Evolutionary conservation across 345 rosid species (phyloP).

Genomic region (Hypericum perforatum): DNA sequence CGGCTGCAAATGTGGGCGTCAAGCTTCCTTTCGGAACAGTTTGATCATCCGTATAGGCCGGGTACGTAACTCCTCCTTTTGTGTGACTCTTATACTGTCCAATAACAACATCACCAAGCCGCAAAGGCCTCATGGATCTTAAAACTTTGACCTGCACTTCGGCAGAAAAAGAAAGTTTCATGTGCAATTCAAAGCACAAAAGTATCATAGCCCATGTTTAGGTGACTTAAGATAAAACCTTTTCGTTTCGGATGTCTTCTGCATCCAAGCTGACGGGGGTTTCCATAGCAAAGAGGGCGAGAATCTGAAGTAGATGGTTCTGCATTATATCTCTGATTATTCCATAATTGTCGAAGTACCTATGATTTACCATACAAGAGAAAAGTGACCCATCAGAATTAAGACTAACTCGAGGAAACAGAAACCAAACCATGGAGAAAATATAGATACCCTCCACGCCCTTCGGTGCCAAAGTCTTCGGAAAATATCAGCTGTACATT

Average conservation of each 20-base stretch:
- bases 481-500: constrained; percentile 91
- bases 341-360: constrained; percentile 93
- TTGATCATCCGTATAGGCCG: constrained; percentile 78
- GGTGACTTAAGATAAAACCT: constrained; percentile 34
- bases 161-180: constrained; percentile 3
- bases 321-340: constrained; percentile 98
- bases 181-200: neutral
- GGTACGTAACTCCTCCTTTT: constrained; percentile 69
- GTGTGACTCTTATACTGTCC: constrained; percentile 96
- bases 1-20: constrained; percentile 98
- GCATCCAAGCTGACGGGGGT: constrained; percentile 98
- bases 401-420: too few relatives aligned
- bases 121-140: constrained; percentile 86
- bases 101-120: constrained; percentile 61
- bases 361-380: constrained; percentile 15
- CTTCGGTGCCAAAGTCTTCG: constrained; percentile 98
- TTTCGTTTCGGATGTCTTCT: constrained; percentile 93
- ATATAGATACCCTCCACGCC: constrained; percentile 75
- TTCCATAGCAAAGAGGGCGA: constrained; percentile 98
- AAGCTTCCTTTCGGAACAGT: constrained; percentile 82
- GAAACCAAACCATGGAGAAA: too few relatives aligned
- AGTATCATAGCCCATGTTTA: neutral
- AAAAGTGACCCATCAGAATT: too few relatives aligned
- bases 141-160: constrained; percentile 76
- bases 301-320: constrained; percentile 96